Conservation (phyloP, 1,284 basidiomycete genomes). For the Trametes versicolor region DNA sequence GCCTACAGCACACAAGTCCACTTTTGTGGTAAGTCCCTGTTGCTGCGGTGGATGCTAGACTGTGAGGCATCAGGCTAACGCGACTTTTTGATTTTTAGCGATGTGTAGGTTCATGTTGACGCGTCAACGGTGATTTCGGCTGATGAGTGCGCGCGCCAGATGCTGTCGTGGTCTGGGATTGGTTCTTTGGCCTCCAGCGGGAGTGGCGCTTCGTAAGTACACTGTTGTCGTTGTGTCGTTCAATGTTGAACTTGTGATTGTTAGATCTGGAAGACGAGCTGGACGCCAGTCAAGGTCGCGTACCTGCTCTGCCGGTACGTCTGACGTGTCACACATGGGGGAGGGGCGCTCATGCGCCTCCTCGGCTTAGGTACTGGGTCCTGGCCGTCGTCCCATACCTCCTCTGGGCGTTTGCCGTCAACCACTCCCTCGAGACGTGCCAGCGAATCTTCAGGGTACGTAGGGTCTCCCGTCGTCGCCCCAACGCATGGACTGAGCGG, state of each 20-base stretch:
- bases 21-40: slow-evolving; percentile 74
- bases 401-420: slow-evolving; percentile 73
- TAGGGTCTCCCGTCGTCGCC: background rate
- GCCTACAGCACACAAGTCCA: slow-evolving; percentile 71
- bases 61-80: slow-evolving; percentile 32
- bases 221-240: background rate
- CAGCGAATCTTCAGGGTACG: slow-evolving; percentile 71
- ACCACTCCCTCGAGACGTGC: slow-evolving; percentile 70
- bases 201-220: slow-evolving; percentile 76
- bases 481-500: slow-evolving; percentile 6
- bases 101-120: slow-evolving; percentile 68
- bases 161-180: slow-evolving; percentile 84
- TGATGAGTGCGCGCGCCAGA: slow-evolving; percentile 53
- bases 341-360: slow-evolving; percentile 15
- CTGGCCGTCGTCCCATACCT: slow-evolving; percentile 79
- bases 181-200: slow-evolving; percentile 77
- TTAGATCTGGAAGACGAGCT: slow-evolving; percentile 81
- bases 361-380: slow-evolving; percentile 73
- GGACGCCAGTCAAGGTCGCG: slow-evolving; percentile 82
- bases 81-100: slow-evolving; percentile 51
- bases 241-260: slow-evolving; percentile 21
- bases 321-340: slow-evolving; percentile 22
- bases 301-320: slow-evolving; percentile 83
- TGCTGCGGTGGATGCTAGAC: background rate
- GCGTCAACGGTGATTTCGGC: slow-evolving; percentile 36